Percentiles rank a stretch among this genome's conserved stretches.
These are phyloP conservation scores for Jacaranda copaia DNA, from an alignment of 257 asterid species.

Conservation along the genomic window DNA sequence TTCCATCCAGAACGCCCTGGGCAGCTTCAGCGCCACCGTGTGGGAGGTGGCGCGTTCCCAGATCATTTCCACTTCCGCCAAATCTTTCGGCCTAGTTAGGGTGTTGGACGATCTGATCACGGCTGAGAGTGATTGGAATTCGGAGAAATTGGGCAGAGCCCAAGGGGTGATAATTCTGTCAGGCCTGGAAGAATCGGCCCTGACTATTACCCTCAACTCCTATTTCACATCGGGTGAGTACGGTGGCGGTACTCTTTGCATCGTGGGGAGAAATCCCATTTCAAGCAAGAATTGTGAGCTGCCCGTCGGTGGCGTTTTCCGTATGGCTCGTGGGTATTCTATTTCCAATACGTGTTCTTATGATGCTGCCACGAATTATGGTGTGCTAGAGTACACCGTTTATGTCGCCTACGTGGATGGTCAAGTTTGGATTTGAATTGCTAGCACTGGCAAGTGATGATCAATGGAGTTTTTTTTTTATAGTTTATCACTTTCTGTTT, in stretches of 20 bases:
- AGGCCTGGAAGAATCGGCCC: neutral
- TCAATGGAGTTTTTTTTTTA: too few species aligned
- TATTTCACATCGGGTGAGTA: slow-evolving; percentile 7
- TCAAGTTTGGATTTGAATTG: too few species aligned
- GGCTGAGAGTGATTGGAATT: neutral
- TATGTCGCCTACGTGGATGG: slow-evolving; percentile 11
- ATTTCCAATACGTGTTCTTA: slow-evolving; percentile 35
- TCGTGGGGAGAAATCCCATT: slow-evolving; percentile 40
- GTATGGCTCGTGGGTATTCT: slow-evolving; percentile 39
- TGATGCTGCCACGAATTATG: slow-evolving; percentile 22
- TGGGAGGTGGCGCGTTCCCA: slow-evolving; percentile 12
- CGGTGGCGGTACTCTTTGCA: slow-evolving; percentile 32
- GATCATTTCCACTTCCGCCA: neutral
- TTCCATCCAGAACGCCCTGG: neutral
- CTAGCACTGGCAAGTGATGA: too few species aligned
- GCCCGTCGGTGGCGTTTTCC: slow-evolving; percentile 42
- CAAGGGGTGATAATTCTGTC: neutral
- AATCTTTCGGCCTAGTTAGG: slow-evolving; percentile 20
- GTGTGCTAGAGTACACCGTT: slow-evolving; percentile 39
- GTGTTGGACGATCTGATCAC: slow-evolving; percentile 12
- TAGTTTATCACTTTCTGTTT: too few species aligned
- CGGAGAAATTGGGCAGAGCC: slow-evolving; percentile 27
- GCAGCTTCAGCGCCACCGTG: slow-evolving; percentile 12
- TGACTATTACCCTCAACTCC: neutral
- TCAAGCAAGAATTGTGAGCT: slow-evolving; percentile 33